Evolutionary conservation across 495 filamentous ascomycete species (phyloP).

Genomic region (Aspergillus sclerotioniger): DNA sequence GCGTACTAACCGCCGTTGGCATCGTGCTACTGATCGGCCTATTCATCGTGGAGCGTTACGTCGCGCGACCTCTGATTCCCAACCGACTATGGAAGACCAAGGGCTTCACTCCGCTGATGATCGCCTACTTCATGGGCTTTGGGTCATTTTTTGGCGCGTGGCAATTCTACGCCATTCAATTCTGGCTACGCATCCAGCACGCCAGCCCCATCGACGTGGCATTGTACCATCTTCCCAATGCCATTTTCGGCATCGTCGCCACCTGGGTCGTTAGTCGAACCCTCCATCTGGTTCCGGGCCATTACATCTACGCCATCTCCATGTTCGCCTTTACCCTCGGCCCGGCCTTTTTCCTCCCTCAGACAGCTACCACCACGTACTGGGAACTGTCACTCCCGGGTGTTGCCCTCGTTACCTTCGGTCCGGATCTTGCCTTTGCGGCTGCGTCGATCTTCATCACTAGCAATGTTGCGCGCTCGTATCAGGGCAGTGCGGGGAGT

Average conservation of each 20-base stretch:
- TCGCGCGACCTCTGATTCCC: conserved; percentile 29
- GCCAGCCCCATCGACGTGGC: conserved; percentile 37
- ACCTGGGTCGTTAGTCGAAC: conserved; percentile 36
- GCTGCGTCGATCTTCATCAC: conserved; percentile 37
- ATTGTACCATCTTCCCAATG: conserved; percentile 45
- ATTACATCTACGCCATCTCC: conserved; percentile 44
- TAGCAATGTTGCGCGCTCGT: conserved; percentile 32
- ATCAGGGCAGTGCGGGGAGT: conserved; percentile 36
- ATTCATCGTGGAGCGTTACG: conserved; percentile 29
- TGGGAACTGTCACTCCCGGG: conserved; percentile 34
- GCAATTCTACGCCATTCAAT: conserved; percentile 54
- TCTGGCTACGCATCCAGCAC: conserved; percentile 46
- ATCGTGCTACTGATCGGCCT: conserved; percentile 26
- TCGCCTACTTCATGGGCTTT: conserved; percentile 49
- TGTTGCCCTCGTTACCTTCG: conserved; percentile 32
- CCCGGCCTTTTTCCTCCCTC: conserved; percentile 34
- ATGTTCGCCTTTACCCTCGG: conserved; percentile 35
- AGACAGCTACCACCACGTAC: conserved; percentile 28
- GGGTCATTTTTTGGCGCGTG: conserved; percentile 46
- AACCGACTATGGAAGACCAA: conserved; percentile 35
- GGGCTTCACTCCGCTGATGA: conserved; percentile 48
- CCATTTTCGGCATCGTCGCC: conserved; percentile 29
- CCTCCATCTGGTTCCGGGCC: conserved; percentile 45
- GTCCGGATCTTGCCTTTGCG: conserved; percentile 33
- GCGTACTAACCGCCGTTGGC: conserved; percentile 23